Evolutionary conservation across 2,329 filamentous ascomycete genomes (phyloP).

Genomic region (Diaporthe eres): DNA sequence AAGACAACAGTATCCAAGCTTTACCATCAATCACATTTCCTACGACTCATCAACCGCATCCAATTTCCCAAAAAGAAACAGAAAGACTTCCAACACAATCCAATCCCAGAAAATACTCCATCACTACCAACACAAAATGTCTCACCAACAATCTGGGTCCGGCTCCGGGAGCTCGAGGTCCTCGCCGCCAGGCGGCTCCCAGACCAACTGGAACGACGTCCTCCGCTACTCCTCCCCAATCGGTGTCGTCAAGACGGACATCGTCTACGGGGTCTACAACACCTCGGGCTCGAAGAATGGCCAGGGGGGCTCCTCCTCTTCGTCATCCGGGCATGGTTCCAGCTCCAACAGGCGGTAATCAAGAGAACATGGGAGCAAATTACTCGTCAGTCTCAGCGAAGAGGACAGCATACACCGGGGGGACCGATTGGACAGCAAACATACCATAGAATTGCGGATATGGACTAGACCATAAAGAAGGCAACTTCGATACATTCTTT

Average conservation of each 20-base stretch:
- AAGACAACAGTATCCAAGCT: background rate
- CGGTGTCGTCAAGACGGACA: slow-evolving; percentile 47
- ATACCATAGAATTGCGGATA: background rate
- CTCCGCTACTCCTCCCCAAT: slow-evolving; percentile 47
- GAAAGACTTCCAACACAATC: background rate
- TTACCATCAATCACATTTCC: no score
- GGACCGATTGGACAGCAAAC: background rate
- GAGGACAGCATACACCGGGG: background rate
- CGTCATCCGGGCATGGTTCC: slow-evolving; percentile 12
- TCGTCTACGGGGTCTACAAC: slow-evolving; percentile 46
- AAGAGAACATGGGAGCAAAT: background rate
- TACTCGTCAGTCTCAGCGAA: background rate
- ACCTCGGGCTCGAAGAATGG: background rate
- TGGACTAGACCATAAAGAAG: background rate
- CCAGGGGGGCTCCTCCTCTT: background rate
- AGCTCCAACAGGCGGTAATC: background rate
- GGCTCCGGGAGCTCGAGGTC: slow-evolving; percentile 1
- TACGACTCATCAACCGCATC: background rate
- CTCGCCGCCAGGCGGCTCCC: slow-evolving; percentile 5
- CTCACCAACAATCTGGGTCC: slow-evolving; percentile 15
- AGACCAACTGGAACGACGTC: slow-evolving; percentile 46
- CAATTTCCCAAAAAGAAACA: background rate
- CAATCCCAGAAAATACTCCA: background rate
- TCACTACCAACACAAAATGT: background rate
- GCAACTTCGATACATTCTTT: background rate